Base-by-base conservation (phyloP, 352 stramenopile species). In the Pythium monospermum region DNA sequence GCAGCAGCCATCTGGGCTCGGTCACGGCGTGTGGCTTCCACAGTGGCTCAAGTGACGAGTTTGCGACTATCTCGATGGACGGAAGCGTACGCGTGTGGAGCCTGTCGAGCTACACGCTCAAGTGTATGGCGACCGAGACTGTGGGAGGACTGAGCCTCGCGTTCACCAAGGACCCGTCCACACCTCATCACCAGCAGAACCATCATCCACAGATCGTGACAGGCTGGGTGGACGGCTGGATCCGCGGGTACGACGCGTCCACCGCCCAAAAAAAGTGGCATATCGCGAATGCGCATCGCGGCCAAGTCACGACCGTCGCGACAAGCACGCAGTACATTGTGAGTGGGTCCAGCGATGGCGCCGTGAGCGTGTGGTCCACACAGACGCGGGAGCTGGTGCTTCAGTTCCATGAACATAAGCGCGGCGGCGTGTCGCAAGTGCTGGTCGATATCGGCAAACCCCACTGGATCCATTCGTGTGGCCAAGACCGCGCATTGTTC, bases 341-440 rank as follows among this genome's bases (percentile, higher is more conserved):
- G 4, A 95, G 81, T 45, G 86, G 83, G 7, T 71, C 83, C 6
- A 75, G 64, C 23, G 89, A 97, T 41, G 89, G 91, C 33, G 83
- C 71, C 0, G 85, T 97, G n/a, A 87, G 79, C 50, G 66, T 97
- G 46, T 97, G 91, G 91, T 85, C 76, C 1, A 64, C 84, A 11
- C 66, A 75, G 18, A 96, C 79, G 5, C 71, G 85, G 11, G 83
- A 96, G 64, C 71, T 97, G 13, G 82, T 97, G 44, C 68, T 96
- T 10, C 79, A 94, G 64, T 97, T 97, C 51, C 79, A 90, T 44
- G 86, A 97, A 42, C 89, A 97, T 69, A 86, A 87, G 60, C 80
- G 83, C 22, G 70, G 57, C 31, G n/a, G n/a, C n/a, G 88, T 97
- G 21, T 74, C 73, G 5, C 68, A 83, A 21, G 76, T 97, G 28